Conservation (phyloP, 1,284 basidiomycete species). For the Sanghuangporus baumii region DNA sequence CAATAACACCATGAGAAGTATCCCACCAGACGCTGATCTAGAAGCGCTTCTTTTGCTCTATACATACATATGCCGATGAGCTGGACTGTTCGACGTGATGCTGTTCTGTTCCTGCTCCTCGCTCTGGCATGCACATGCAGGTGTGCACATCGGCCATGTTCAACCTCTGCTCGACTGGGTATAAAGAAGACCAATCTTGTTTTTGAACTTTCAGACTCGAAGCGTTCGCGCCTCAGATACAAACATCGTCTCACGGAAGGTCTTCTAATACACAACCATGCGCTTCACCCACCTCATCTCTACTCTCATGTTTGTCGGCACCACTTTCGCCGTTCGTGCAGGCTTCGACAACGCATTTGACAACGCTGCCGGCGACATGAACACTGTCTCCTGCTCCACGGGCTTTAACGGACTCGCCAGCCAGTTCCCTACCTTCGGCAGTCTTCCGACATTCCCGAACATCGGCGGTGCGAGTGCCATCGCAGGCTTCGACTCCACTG, state of each 20-base stretch:
- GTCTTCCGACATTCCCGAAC: slow-evolving; percentile 44
- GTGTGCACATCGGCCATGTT: not conserved
- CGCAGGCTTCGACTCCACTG: slow-evolving; percentile 34
- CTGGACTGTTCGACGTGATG: not conserved
- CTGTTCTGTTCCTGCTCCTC: too few relatives aligned
- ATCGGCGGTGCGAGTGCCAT: slow-evolving; percentile 43
- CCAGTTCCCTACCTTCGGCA: slow-evolving; percentile 40
- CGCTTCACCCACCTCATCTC: slow-evolving; percentile 1
- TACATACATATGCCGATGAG: not conserved
- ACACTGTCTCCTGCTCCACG: slow-evolving; percentile 43
- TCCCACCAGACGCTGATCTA: not conserved
- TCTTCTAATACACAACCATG: slow-evolving; percentile 1
- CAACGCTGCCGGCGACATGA: slow-evolving; percentile 27
- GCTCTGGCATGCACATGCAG: not conserved
- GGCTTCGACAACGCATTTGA: slow-evolving; percentile 43
- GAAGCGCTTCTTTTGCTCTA: not conserved
- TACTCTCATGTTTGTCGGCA: slow-evolving; percentile 21
- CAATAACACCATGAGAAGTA: not conserved
- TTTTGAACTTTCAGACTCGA: not conserved
- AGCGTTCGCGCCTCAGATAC: not conserved
- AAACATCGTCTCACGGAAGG: not conserved
- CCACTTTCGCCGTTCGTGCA: slow-evolving; percentile 25
- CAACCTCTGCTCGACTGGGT: not conserved
- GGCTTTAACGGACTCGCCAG: slow-evolving; percentile 42
- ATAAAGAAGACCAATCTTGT: not conserved